Evolutionary conservation across 2,329 filamentous ascomycete genomes (phyloP), one percentile per base, ranked within the genome.

Genomic region (Colletotrichum godetiae): DNA sequence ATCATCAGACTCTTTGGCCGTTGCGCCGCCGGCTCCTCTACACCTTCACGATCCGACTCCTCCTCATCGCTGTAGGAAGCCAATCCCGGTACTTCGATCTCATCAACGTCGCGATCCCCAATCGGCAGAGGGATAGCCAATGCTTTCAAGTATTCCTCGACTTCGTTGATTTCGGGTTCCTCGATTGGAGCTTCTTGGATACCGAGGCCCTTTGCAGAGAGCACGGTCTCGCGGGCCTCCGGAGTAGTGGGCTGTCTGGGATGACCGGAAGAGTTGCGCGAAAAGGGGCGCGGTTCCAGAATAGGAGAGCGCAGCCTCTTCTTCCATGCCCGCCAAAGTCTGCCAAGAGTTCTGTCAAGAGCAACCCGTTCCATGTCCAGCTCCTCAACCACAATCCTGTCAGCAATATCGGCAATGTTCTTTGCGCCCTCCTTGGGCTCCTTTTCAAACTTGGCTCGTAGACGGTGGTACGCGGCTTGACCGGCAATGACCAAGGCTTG

Each of bases 301-400:
- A 80, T 81, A 0, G 90, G 89, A 7, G 88, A 88, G 71, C 94
- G 90, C 77, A 94, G 88, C 75, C 93, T 91, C 85, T 98, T 98
- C 84, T 97, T 95, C 97, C 97, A 99, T 31, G 94, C 93, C 77
- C 97, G 91, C 97, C 97, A 99, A 56, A 98, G 86, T 61, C 95
- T 89, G 24, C 97, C 97, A 1, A 99, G 86, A 2, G 94, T 95
- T 70, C 95, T 90, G 80, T 98, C 97, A 73, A 98, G 87, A 8
- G 96, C 96, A 75, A 98, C 90, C 77, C 95, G 94, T 80, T 98
- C 97, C 88, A 98, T 94, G 80, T 99, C 97, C 67, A 91, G 86
- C 78, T 98, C 96, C 78, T 97, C 94, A 31, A 99, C 92, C n/a
- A 95, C 86, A 66, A 97, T 88, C 19, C 91, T 90, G 75, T 94